These are phyloP conservation scores for Eimeria necatrix DNA, from an alignment of 169 alveolate species.

Conservation along the genomic window DNA sequence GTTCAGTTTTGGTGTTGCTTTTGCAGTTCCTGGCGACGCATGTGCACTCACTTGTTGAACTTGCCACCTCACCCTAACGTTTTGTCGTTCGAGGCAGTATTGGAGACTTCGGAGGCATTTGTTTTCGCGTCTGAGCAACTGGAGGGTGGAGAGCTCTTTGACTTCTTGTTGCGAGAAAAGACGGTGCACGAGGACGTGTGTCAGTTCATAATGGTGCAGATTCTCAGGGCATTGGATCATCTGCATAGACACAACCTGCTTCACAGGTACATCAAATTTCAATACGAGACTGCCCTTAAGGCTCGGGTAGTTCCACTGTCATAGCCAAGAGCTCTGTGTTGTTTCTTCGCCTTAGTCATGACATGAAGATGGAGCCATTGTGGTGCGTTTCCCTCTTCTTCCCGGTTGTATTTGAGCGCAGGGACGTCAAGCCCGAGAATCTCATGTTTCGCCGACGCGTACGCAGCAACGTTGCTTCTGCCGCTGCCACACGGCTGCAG, in stretches of 20 bases:
- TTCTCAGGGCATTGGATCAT: constrained; percentile 90
- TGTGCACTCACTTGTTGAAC: constrained; percentile 90
- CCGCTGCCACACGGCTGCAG: constrained; percentile 29
- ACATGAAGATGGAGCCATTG: background rate
- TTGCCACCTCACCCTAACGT: constrained; percentile 90
- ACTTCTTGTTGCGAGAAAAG: constrained; percentile 90
- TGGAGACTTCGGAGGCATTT: constrained; percentile 91
- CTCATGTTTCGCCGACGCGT: constrained; percentile 84
- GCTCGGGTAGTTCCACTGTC: constrained; percentile 15
- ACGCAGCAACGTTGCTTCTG: constrained; percentile 38
- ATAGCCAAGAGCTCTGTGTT: too few relatives aligned
- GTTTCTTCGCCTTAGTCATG: background rate
- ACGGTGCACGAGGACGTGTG: constrained; percentile 94
- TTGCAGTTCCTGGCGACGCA: constrained; percentile 87
- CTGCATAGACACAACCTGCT: constrained; percentile 89
- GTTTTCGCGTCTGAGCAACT: constrained; percentile 92
- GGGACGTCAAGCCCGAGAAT: constrained; percentile 88
- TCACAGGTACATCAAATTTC: constrained; percentile 77
- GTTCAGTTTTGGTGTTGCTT: background rate
- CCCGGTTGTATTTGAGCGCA: background rate
- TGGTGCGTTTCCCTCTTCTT: background rate
- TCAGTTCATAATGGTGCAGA: constrained; percentile 92
- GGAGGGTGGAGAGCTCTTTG: constrained; percentile 94
- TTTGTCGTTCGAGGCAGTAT: constrained; percentile 91
- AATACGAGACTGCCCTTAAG: background rate